Evolutionary conservation across 176 grass and related monocot genomes (phyloP), one percentile per base, ranked within the genome.

Genomic region (Puya raimondii): DNA sequence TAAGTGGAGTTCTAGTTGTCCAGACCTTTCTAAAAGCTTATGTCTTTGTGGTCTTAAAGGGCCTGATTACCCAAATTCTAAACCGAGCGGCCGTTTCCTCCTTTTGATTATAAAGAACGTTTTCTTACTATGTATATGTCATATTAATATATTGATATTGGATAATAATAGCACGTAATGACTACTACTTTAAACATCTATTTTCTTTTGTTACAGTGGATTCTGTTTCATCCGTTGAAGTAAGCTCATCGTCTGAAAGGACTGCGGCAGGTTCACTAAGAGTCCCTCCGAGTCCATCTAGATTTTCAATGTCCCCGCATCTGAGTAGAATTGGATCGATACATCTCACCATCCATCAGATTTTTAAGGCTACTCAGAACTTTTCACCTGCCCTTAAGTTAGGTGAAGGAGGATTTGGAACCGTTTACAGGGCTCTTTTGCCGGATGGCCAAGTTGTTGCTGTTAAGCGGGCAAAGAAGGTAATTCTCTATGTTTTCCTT

Each of bases 401-500:
- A 72, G 95, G 89, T 0, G 90, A 93, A 90, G 95, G 95, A 77
- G 95, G 95, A 69, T 99, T 93, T 83, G 95, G 90, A 53, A 93
- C 85, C 53, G 95, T 99, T 10, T 99, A 99, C 78, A 90, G 74
- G 66, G 90, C 87, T 67, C 70, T 88, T 57, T 80, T 99, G 73
- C 68, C 95, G 20, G 90, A 86, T 82, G 82, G 89, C 67, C 80
- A 74, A 18, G 77, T 84, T 78, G 82, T 93, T 76, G 95, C 95
- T 50, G 72, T 93, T 77, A 93, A 99, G 82, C 86, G 95, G 80
- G 95, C 95, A 69, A 99, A 99, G 76, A 93, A 99, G 95, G 95
- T 99, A 81, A 23, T 80, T 50, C 14, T 59, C 77, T 69, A 70
- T 74, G 11, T 73, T 65, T n/a, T 67, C 2, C 26, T 63, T 14